Conservation (phyloP, 2,329 filamentous ascomycete genomes). For the Elsinoe necatrix region DNA sequence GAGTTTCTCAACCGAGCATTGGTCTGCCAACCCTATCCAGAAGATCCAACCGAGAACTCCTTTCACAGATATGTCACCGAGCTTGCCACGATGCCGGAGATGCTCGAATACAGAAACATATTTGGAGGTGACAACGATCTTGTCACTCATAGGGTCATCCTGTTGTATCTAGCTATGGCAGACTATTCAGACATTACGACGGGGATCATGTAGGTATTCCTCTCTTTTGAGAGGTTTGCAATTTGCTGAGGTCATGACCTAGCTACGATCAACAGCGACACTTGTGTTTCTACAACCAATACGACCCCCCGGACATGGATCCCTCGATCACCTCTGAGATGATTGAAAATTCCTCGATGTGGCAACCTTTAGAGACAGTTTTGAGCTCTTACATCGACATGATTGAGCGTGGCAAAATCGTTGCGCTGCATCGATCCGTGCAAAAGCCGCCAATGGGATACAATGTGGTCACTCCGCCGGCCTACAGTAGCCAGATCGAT, state of each 20-base stretch:
- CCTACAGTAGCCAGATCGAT: not conserved
- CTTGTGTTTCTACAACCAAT: not conserved
- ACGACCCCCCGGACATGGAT: not conserved
- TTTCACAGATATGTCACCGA: not conserved
- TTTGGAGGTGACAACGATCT: too few species aligned
- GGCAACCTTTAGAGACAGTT: slow-evolving; percentile 29
- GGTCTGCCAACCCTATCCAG: not conserved
- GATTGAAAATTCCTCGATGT: slow-evolving; percentile 1
- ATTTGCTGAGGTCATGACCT: not conserved
- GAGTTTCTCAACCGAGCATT: not conserved
- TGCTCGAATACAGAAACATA: too few species aligned
- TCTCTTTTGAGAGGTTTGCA: too few species aligned
- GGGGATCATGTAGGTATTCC: too few species aligned
- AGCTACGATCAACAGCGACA: not conserved
- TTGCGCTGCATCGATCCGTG: slow-evolving; percentile 25
- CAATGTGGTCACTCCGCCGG: slow-evolving; percentile 9
- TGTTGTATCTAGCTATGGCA: too few species aligned
- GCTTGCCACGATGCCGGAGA: not conserved
- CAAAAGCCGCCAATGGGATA: not conserved
- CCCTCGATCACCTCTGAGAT: not conserved
- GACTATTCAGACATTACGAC: too few species aligned
- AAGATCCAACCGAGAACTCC: not conserved
- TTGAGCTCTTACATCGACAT: slow-evolving; percentile 29
- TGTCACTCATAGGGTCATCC: too few species aligned
- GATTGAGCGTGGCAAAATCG: slow-evolving; percentile 28